Evolutionary conservation across 257 asterid genomes (phyloP), one percentile per base, ranked within the genome.

Genomic region (Anisodus tanguticus): DNA sequence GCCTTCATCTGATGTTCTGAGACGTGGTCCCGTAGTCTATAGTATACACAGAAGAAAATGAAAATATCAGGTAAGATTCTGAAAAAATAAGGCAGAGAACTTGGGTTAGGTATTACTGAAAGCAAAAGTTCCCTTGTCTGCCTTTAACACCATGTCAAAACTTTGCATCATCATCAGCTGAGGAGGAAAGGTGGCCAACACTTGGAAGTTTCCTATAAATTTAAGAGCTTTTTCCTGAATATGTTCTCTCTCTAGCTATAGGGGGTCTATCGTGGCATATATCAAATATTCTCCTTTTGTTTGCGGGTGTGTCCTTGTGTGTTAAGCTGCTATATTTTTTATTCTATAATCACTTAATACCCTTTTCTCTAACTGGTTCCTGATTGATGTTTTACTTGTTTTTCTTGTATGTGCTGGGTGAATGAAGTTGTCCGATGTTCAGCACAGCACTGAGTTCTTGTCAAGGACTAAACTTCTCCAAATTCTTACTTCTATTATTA

Each of bases 401-500:
- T 72, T 43, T 80, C 76, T 57, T 76, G 59, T 35, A 77, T 85
- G 84, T 86, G 78, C 59, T 85, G 77, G 79, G 51, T 69, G 81
- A 66, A 81, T 91, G 92, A 92, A 97, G 99, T 85, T 97, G 89
- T 92, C 93, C 63, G 97, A 97, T 91, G 95, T 93, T 88, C 92
- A 86, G 79, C 98, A 94, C 86, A 87, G 99, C 88, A 84, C 90
- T 10, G 95, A 93, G 88, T 92, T 92, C 92, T 88, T 97, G 89
- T 93, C 98, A 76, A 92, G 89, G 85, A 92, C 98, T 81, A 88
- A 89, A 66, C 86, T 95, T 83, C 94, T 92, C 83, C 94, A 95
- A 86, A 91, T 97, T 86, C 94, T 97, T 88, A 84, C 97, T 91
- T 92, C 95, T 37, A 90, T 93, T 86, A 97, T 97, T 93, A 89